phyloP scores from a whole-genome alignment of 192 early-diverging fungal genomes.

The Backusella mclennaniae region DNA sequence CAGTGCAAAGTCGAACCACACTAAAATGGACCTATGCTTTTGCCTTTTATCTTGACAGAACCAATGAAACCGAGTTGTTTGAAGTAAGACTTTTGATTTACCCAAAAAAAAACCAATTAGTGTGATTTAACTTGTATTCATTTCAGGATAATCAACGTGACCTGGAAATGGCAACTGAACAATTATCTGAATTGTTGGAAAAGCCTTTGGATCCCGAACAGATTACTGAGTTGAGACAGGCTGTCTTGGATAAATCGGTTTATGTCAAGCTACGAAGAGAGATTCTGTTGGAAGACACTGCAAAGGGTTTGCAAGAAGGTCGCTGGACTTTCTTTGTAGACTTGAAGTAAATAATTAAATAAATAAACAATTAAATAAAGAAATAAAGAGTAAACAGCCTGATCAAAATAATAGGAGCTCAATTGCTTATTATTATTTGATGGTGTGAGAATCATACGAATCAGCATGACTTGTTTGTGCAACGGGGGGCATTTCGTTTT shows the following conservation, averaged over 20 bases:
- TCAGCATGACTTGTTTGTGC: no score
- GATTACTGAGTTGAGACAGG: conserved; percentile 77
- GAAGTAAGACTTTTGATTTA: conserved; percentile 43
- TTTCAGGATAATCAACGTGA: conserved; percentile 89
- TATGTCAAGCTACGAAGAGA: conserved; percentile 88
- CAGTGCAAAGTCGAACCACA: conserved; percentile 85
- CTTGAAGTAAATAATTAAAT: conserved; percentile 27
- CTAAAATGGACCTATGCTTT: conserved; percentile 98
- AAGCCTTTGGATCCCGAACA: conserved; percentile 72
- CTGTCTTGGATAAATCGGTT: conserved; percentile 89
- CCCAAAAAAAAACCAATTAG: no score
- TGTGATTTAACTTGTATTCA: no score
- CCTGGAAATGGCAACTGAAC: conserved; percentile 95
- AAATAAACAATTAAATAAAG: neutral
- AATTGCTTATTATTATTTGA: no score
- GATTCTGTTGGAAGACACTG: conserved; percentile 87
- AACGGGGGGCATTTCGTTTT: no score
- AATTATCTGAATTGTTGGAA: conserved; percentile 89
- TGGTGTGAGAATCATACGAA: no score
- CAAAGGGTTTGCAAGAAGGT: conserved; percentile 78
- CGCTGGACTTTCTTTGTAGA: conserved; percentile 74
- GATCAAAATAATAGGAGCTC: no score
- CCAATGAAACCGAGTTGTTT: conserved; percentile 89
- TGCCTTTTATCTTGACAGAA: conserved; percentile 86
- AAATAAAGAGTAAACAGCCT: no score